A percentile compares a stretch with the other conserved stretches of the same genome.
These are phyloP conservation scores for Solanum dulcamara DNA, from an alignment of 257 asterid species.

Conservation along the genomic window DNA sequence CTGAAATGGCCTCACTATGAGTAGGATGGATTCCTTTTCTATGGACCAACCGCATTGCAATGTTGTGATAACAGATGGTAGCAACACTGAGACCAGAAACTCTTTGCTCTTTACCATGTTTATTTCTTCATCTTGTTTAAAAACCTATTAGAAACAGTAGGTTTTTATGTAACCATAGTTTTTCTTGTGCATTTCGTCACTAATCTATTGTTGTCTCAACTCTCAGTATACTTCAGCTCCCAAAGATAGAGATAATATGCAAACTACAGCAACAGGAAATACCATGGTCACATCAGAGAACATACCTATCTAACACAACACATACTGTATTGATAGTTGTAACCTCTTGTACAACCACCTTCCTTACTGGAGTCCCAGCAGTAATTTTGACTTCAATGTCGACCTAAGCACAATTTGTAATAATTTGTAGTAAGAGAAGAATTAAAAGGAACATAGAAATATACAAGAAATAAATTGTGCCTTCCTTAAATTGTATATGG, in stretches of 20 bases:
- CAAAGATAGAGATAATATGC: not conserved
- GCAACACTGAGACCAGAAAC: not conserved
- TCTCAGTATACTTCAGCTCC: not conserved
- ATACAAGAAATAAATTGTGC: not conserved
- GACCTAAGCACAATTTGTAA: conserved; percentile 28
- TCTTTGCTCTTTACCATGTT: not conserved
- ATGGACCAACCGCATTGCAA: not conserved
- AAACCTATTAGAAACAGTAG: not conserved
- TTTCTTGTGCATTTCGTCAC: not conserved
- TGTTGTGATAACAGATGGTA: not conserved
- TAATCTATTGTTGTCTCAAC: not conserved
- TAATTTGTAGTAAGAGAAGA: not conserved
- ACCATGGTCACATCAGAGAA: not conserved
- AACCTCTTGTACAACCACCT: conserved; percentile 47
- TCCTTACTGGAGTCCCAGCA: conserved; percentile 55
- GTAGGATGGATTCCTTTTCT: not conserved
- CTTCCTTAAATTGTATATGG: no score
- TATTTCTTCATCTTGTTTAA: not conserved
- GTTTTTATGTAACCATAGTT: not conserved
- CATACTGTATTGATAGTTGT: conserved; percentile 34
- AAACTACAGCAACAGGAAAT: not conserved
- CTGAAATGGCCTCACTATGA: not conserved
- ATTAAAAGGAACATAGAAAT: not conserved
- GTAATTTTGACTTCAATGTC: conserved; percentile 60
- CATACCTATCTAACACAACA: conserved; percentile 62